These are phyloP conservation scores for Cynanchum wilfordii DNA, from an alignment of 257 asterid species.

Conservation along the genomic window DNA sequence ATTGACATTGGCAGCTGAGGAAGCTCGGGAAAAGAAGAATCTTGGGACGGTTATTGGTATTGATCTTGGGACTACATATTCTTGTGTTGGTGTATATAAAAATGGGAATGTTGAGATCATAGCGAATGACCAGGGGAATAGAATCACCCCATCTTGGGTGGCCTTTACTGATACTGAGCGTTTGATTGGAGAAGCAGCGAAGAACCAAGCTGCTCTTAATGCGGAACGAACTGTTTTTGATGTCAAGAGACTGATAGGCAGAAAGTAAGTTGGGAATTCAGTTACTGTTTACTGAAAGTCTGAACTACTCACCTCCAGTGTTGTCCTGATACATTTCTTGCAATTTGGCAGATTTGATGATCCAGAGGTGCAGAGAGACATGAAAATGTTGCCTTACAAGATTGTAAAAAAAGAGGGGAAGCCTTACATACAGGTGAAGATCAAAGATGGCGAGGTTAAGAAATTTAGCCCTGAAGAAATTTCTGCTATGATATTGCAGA, in stretches of 20 bases:
- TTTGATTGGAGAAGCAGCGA: conserved; percentile 20
- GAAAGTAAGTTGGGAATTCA: conserved; percentile 14
- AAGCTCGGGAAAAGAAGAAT: conserved; percentile 7
- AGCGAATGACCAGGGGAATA: conserved; percentile 11
- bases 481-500: conserved; percentile 24
- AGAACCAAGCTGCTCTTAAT: conserved; percentile 20
- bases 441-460: conserved; percentile 20
- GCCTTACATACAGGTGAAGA: conserved; percentile 26
- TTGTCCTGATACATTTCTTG: conserved; percentile 1
- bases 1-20: conserved; percentile 9
- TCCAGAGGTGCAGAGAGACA: conserved; percentile 24
- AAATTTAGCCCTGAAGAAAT: conserved; percentile 26
- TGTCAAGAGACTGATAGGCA: conserved; percentile 20
- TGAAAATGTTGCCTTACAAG: conserved; percentile 22
- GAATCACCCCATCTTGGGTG: conserved; percentile 15
- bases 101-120: conserved; percentile 16
- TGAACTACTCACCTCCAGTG: neutral
- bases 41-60: conserved; percentile 14
- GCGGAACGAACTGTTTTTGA: conserved; percentile 15
- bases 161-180: conserved; percentile 14
- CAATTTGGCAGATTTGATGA: conserved; percentile 25
- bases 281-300: neutral
- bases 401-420: conserved; percentile 24
- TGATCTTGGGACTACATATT: conserved; percentile 17
- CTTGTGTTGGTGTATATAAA: conserved; percentile 14